Base-by-base conservation (phyloP, 768 basidiomycete species). In the Mycena haematopus region DNA sequence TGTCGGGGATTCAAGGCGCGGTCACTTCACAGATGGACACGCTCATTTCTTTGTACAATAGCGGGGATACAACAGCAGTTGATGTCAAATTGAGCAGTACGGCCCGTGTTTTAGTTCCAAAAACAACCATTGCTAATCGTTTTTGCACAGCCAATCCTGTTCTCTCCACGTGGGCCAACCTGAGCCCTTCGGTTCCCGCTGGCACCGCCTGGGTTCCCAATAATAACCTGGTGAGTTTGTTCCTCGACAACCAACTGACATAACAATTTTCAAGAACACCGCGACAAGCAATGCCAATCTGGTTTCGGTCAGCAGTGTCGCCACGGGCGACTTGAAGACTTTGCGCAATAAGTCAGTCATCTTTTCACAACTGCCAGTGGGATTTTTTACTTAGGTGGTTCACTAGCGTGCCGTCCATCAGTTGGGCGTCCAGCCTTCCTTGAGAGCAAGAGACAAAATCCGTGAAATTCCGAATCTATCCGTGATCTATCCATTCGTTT, bases 11-110 rank as follows among this genome's bases (percentile, higher is more conserved):
- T n/a, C 44, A 49, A 6, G 11, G 6, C 19, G 56, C 56, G 7
- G 10, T 57, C 17, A 49, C 33, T 21, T 33, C 56, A 19, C 31
- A 57, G 45, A 57, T 57, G 56, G 46, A 25, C 22, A 57, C 45
- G n/a, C 56, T 57, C 44, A 47, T 57, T 49, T 45, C 46, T 22
- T 24, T 57, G 25, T 57, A 47, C 56, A 57, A 57, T 25, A 15
- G n/a, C 15, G 22, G 38, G 24, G 24, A 36, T 36, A 27, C 19
- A 10, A 36, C 29, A 8, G 31, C 44, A 35, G 33, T 36, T 36
- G 46, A 47, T 24, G 45, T 57, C 33, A 57, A 57, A 57, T 46
- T 57, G 45, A 57, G 45, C 46, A 57, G 56, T 57, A 47, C 24
- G n/a, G 15, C 21, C 29, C 29, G 25, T n/a, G 25, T 35, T 52